Percentiles rank a stretch among this genome's conserved stretches.
Conservation (phyloP, 1,284 basidiomycete species). For the Mixia osmundae region DNA sequence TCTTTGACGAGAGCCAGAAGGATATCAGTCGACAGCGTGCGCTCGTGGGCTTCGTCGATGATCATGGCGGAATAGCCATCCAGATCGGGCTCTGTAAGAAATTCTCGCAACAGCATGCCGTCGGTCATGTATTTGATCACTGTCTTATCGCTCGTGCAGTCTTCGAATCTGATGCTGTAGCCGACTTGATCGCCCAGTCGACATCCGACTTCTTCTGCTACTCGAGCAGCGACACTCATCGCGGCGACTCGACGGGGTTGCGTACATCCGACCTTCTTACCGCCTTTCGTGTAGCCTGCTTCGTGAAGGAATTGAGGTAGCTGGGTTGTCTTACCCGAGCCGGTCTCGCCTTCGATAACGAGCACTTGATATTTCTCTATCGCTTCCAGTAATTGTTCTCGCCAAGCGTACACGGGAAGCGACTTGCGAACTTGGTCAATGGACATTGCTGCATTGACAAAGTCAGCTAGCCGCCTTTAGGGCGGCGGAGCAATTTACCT, state of each 20-base stretch:
- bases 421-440: constrained; percentile 82
- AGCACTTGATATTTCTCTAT: constrained; percentile 58
- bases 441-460: constrained; percentile 26
- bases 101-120: constrained; percentile 89
- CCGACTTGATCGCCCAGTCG: constrained; percentile 93
- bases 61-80: constrained; percentile 78
- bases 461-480: constrained; percentile 1
- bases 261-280: constrained; percentile 78
- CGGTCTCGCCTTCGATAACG: constrained; percentile 25
- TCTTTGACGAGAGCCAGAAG: constrained; percentile 94
- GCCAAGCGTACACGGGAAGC: constrained; percentile 66
- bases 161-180: constrained; percentile 97
- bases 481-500: constrained; percentile 31
- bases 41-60: constrained; percentile 90
- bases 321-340: constrained; percentile 79
- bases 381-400: constrained; percentile 65
- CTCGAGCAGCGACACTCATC: constrained; percentile 96
- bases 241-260: constrained; percentile 96
- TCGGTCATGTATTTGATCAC: constrained; percentile 97
- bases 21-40: constrained; percentile 88
- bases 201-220: constrained; percentile 93
- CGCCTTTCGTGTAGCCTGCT: constrained; percentile 73
- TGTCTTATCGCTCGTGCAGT: constrained; percentile 95
- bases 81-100: constrained; percentile 80
- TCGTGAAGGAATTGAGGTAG: constrained; percentile 95